phyloP scores from a whole-genome alignment of 2,329 filamentous ascomycete genomes.

The Calycina herbarum region DNA sequence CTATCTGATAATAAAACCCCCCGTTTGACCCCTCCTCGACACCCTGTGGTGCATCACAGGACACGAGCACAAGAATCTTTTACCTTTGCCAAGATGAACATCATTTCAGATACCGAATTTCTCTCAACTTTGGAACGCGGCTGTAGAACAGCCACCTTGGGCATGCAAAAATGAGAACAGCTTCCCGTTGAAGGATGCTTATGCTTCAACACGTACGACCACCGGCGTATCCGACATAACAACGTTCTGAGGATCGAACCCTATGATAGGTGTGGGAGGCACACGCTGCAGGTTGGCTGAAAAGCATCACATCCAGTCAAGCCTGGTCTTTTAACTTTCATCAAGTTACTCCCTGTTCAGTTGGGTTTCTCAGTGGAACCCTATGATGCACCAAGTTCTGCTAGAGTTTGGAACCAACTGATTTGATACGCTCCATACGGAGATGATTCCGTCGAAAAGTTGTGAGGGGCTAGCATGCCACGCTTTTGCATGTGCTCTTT shows the following conservation, averaged over 20 bases:
- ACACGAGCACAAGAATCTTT: background rate
- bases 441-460: background rate
- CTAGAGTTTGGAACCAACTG: background rate
- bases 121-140: background rate
- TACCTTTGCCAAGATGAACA: background rate
- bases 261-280: background rate
- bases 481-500: background rate
- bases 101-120: background rate
- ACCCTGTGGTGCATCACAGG: background rate
- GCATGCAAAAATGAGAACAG: background rate
- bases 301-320: background rate
- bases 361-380: background rate
- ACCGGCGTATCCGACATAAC: background rate
- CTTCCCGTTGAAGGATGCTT: background rate
- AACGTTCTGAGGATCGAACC: background rate
- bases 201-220: background rate
- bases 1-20: background rate
- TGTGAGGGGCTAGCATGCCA: background rate
- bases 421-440: background rate
- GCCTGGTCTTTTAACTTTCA: background rate
- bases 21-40: background rate
- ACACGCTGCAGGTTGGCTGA: background rate
- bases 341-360: background rate
- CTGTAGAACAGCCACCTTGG: background rate
- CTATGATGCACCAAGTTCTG: background rate